Percentiles rank a stretch among this genome's conserved stretches.
Conservation (phyloP, 2,329 filamentous ascomycete genomes). For the Mycosphaerella arachidis region DNA sequence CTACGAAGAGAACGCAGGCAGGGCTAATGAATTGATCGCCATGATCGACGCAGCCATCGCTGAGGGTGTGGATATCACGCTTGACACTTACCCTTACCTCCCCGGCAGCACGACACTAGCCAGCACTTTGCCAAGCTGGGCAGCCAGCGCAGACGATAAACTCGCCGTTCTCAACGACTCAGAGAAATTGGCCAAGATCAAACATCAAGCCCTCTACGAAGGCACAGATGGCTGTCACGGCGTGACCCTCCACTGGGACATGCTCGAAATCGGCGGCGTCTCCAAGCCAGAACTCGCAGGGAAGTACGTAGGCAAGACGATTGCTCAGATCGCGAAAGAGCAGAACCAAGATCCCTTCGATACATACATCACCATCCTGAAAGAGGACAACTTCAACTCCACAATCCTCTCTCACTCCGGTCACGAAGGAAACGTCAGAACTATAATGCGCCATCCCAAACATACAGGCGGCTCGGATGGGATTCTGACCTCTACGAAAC, state of each 20-base stretch:
- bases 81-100: conserved; percentile 30
- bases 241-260: conserved; percentile 26
- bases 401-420: conserved; percentile 28
- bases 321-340: conserved; percentile 24
- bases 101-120: conserved; percentile 27
- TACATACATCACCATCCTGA: conserved; percentile 25
- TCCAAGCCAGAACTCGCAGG: conserved; percentile 16
- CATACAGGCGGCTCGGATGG: conserved; percentile 29
- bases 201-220: conserved; percentile 20
- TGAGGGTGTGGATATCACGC: conserved; percentile 23
- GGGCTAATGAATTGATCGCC: conserved; percentile 23
- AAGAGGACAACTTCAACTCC: conserved; percentile 26
- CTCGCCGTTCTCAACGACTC: conserved; percentile 21
- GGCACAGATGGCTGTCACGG: conserved; percentile 29
- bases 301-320: conserved; percentile 26
- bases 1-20: conserved; percentile 26
- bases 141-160: conserved; percentile 19
- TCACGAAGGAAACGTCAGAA: conserved; percentile 27
- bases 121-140: conserved; percentile 25
- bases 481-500: conserved; percentile 28
- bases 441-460: conserved; percentile 25
- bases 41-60: conserved; percentile 26
- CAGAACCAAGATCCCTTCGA: conserved; percentile 24
- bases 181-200: conserved; percentile 19
- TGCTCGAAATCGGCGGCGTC: conserved; percentile 28